phyloP scores from a whole-genome alignment of 495 filamentous ascomycete genomes.

The Aspergillus wentii region DNA sequence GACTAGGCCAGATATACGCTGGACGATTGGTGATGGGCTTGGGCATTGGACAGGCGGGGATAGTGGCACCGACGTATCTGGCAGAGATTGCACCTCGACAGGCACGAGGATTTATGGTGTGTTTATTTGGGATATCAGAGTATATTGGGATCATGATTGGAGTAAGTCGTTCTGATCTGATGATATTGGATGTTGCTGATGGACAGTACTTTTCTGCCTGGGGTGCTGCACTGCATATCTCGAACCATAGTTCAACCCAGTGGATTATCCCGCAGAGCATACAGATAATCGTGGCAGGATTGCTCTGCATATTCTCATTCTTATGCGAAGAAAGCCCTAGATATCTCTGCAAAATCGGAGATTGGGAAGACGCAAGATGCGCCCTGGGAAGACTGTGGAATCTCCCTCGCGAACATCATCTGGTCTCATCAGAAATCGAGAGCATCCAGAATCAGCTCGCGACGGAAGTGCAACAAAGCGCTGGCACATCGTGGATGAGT shows the following conservation, averaged over 20 bases:
- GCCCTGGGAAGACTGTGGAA: constrained; percentile 43
- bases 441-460: constrained; percentile 45
- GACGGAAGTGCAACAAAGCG: constrained; percentile 42
- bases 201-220: constrained; percentile 32
- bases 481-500: constrained; percentile 35
- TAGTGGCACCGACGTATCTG: constrained; percentile 54
- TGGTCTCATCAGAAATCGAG: constrained; percentile 44
- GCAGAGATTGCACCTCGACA: constrained; percentile 52
- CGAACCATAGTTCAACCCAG: constrained; percentile 35
- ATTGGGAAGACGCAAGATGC: constrained; percentile 28
- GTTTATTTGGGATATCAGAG: constrained; percentile 55
- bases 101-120: constrained; percentile 51
- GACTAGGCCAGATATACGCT: constrained; percentile 51
- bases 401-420: constrained; percentile 42
- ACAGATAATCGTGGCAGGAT: constrained; percentile 54
- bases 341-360: constrained; percentile 47
- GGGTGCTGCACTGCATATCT: constrained; percentile 49
- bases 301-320: constrained; percentile 48
- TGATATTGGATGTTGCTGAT: constrained; percentile 4
- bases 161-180: constrained; percentile 6
- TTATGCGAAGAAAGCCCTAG: constrained; percentile 55
- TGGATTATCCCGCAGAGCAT: constrained; percentile 54
- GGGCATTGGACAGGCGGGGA: constrained; percentile 55
- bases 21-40: constrained; percentile 58
- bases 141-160: constrained; percentile 57